Evolutionary conservation across 495 filamentous ascomycete species (phyloP).

Genomic region (Zalerion maritima): DNA sequence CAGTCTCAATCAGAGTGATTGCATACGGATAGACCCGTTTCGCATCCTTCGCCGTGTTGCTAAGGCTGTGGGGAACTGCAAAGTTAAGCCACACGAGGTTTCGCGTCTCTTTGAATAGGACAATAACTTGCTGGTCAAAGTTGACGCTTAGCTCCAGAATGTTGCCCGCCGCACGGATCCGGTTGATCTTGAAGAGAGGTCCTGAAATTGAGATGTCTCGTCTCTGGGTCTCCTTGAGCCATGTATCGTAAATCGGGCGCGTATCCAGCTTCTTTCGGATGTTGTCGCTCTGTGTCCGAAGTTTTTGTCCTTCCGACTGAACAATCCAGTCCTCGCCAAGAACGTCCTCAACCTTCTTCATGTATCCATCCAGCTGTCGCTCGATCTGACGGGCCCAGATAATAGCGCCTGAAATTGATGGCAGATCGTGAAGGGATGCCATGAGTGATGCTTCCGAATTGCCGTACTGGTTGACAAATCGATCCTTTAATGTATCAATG

Average conservation of each 20-base stretch:
- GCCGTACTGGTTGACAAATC: constrained; percentile 97
- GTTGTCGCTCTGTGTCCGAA: constrained; percentile 72
- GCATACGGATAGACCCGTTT: constrained; percentile 95
- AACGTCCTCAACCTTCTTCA: constrained; percentile 95
- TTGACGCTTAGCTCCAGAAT: constrained; percentile 79
- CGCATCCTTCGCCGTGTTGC: constrained; percentile 90
- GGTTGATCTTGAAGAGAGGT: constrained; percentile 75
- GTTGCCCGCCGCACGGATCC: constrained; percentile 76
- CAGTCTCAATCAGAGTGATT: constrained; percentile 95
- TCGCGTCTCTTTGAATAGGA: constrained; percentile 95
- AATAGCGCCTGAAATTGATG: constrained; percentile 89
- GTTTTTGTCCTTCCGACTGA: constrained; percentile 87
- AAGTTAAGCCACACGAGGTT: constrained; percentile 90
- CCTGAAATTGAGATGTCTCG: constrained; percentile 83
- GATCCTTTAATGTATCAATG: constrained; percentile 81
- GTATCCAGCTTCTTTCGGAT: constrained; percentile 96
- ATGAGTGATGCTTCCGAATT: constrained; percentile 95
- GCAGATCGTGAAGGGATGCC: constrained; percentile 89
- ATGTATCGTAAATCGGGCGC: constrained; percentile 81
- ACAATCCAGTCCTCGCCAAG: constrained; percentile 86
- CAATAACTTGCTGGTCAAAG: constrained; percentile 93
- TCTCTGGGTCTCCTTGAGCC: constrained; percentile 76
- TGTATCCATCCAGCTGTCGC: constrained; percentile 82
- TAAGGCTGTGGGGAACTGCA: constrained; percentile 81
- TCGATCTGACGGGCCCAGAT: constrained; percentile 97